Evolutionary conservation across 2,329 filamentous ascomycete species (phyloP), one percentile per base, ranked within the genome.

Genomic region (Stemphylium lycopersici): DNA sequence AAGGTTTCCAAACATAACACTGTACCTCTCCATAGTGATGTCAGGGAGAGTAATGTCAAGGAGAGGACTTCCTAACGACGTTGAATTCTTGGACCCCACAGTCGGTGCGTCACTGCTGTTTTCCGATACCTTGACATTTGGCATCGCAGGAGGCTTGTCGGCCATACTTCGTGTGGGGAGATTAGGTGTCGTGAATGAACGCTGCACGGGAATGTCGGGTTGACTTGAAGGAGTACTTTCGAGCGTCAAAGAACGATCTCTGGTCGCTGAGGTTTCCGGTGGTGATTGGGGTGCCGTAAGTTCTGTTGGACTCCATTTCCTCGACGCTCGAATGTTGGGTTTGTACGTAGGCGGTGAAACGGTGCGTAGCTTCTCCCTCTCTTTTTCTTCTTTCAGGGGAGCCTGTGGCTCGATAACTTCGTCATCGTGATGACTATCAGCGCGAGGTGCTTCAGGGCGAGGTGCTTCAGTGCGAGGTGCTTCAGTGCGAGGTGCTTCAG

Each of bases 1-100:
- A 6, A 97, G 80, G 33, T 84, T 84, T 50, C 88, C 86, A 69
- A 98, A 97, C 93, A 97, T 97, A 61, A 97, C 84, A 65, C 92
- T 96, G 65, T 96, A 98, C 43, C 93, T 82, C 71, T 97, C 93
- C 82, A 98, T 81, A 58, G 89, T 86, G 50, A 90, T 83, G 44
- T 84, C 84, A 0, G 93, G 93, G 52, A 97, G 95, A 47, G 93
- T 86, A 13, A 97, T 83, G 64, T 92, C 82, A 16, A 97, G 78
- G 34, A 77, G 65, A 2, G 73, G 75, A 16, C 62, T 72, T 12
- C 53, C 62, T 6, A 52, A 24, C 6, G 32, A 15, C 18, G 20
- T n/a, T n/a, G 47, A 31, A 32, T n/a, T 15, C 32, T 40, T 54
- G 10, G 34, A 49, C 7, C 49, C 40, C n/a, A 44, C 16, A 22